Evolutionary conservation across 768 basidiomycete genomes (phyloP), one percentile per base, ranked within the genome.

Genomic region (Cyathus striatus): DNA sequence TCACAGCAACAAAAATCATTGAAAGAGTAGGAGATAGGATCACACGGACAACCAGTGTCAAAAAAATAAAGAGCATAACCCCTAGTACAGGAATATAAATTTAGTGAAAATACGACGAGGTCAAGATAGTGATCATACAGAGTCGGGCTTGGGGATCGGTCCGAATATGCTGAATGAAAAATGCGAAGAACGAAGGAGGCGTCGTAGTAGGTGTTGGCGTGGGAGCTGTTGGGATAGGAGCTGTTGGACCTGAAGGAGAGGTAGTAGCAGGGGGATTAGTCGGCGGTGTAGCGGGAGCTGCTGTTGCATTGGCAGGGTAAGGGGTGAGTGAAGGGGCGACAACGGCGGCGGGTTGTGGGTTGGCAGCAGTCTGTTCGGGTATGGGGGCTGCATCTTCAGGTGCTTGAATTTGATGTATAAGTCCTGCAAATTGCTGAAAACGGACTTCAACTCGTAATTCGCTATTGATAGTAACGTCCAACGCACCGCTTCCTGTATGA

Each of bases 401-500:
- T 1, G 80, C 77, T 70, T 94, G 92, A 16, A 93, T 80, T 51
- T 90, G 84, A 49, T 86, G 79, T 3, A 93, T 78, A 14, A 90
- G 68, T 25, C 85, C 78, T 0, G 83, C 76, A 53, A 90, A 91
- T 83, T 92, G 86, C 92, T 95, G 38, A 6, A 46, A 44, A 41
- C 34, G 38, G 32, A 27, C 40, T 25, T 27, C 18, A 37, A 5
- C 27, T 2, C 34, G 22, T 23, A 16, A 27, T 13, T 14, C 14
- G n/a, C 4, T 32, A 21, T 23, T 18, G 5, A 17, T 21, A 40
- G 27, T 13, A 25, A 27, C 26, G 12, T 5, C n/a, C 30, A 4
- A 71, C 81, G 56, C 55, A 92, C 92, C 27, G 87, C 83, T 68
- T 93, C 86, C 47, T 90, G 81, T 9, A 90, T 70, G 57, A 94